A percentile compares a stretch with the other conserved stretches of the same genome.
Conservation (phyloP, 805 yeast genomes). For the Saturnispora ahearnii region DNA sequence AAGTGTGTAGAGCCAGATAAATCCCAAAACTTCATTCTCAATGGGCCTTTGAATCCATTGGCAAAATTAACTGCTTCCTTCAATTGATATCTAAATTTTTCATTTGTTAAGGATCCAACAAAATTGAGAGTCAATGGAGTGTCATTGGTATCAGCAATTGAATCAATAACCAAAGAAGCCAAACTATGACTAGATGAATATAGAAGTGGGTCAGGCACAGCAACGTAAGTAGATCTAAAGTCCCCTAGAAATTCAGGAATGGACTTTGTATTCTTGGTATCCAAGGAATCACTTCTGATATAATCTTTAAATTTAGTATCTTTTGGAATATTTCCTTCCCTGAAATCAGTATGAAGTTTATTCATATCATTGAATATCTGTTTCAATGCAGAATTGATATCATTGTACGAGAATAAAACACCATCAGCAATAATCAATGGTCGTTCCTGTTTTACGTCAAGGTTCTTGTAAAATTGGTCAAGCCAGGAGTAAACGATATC, state of each 20-base stretch:
- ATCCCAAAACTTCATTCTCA: slow-evolving; percentile 3
- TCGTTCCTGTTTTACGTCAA: slow-evolving; percentile 15
- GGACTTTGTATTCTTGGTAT: slow-evolving; percentile 39
- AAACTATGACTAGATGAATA: background rate
- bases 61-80: slow-evolving; percentile 25
- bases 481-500: background rate
- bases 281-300: slow-evolving; percentile 35
- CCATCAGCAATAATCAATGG: slow-evolving; percentile 70
- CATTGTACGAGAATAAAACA: slow-evolving; percentile 41
- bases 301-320: slow-evolving; percentile 28
- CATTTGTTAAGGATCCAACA: slow-evolving; percentile 45
- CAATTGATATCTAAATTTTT: slow-evolving; percentile 36
- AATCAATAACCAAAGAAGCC: background rate
- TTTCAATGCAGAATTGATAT: slow-evolving; percentile 43
- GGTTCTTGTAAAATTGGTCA: slow-evolving; percentile 7
- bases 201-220: background rate
- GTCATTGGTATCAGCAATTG: background rate
- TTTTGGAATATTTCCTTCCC: slow-evolving; percentile 23
- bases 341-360: slow-evolving; percentile 24
- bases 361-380: slow-evolving; percentile 48
- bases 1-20: slow-evolving; percentile 1
- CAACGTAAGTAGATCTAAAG: slow-evolving; percentile 7
- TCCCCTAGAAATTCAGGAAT: slow-evolving; percentile 39
- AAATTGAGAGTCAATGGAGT: slow-evolving; percentile 35
- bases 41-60: slow-evolving; percentile 4